Evolutionary conservation across 1,284 basidiomycete species (phyloP).

Genomic region (Pseudozyma pruni): DNA sequence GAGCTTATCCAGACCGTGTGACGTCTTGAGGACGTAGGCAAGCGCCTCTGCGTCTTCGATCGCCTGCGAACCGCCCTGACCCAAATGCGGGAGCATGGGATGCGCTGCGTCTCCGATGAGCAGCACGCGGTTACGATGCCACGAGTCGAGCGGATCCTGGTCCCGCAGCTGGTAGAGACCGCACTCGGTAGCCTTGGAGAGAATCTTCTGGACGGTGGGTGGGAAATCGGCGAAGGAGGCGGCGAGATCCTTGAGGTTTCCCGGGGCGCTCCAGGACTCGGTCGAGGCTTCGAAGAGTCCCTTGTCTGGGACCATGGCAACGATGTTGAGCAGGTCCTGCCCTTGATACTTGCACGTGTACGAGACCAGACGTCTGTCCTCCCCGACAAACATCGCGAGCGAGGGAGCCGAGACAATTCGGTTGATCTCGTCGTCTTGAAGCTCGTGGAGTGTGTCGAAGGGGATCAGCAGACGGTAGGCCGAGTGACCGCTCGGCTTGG

Average conservation of each 20-base stretch:
- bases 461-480: conserved; percentile 61
- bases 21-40: conserved; percentile 19
- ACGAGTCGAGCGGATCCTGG: conserved; percentile 56
- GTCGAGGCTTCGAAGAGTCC: conserved; percentile 52
- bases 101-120: conserved; percentile 67
- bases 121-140: conserved; percentile 58
- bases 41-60: conserved; percentile 42
- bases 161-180: conserved; percentile 66
- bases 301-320: conserved; percentile 48
- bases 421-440: conserved; percentile 46
- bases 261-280: conserved; percentile 60
- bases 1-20: background rate
- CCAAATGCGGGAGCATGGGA: conserved; percentile 45
- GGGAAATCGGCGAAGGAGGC: conserved; percentile 54
- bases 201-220: conserved; percentile 70
- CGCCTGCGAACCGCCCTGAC: conserved; percentile 34
- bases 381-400: conserved; percentile 50
- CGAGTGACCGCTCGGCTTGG: conserved; percentile 55
- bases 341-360: conserved; percentile 10
- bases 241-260: conserved; percentile 46
- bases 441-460: conserved; percentile 34
- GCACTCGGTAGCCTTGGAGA: conserved; percentile 69
- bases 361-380: conserved; percentile 58
- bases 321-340: conserved; percentile 12
- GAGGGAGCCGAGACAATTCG: conserved; percentile 55